Evolutionary conservation across 2,329 filamentous ascomycete species (phyloP).

Genomic region (Diaporthe citriasiana): DNA sequence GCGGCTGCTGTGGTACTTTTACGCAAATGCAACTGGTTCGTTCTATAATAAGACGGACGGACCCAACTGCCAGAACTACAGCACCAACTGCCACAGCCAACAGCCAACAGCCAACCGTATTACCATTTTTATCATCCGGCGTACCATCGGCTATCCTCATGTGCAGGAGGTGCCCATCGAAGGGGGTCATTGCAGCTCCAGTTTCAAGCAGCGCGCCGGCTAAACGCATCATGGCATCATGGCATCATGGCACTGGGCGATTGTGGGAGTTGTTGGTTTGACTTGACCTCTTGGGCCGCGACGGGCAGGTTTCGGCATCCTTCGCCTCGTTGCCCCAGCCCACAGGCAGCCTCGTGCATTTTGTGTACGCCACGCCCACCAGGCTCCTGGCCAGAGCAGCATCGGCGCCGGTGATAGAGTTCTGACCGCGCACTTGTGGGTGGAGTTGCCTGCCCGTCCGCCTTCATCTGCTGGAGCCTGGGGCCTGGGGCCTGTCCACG

Average conservation of each 20-base stretch:
- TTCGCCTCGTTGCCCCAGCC: background rate
- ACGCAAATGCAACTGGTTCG: background rate
- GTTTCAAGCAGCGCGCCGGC: background rate
- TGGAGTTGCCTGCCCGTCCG: background rate
- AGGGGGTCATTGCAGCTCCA: background rate
- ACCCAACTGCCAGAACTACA: constrained; percentile 3
- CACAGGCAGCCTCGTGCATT: background rate
- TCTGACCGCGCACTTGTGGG: background rate
- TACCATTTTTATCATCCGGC: constrained; percentile 9
- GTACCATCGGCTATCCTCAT: constrained; percentile 5
- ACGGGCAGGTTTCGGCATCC: background rate
- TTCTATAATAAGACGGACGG: constrained; percentile 28
- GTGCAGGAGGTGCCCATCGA: background rate
- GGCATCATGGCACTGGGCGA: background rate
- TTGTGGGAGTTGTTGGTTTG: background rate
- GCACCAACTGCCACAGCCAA: background rate
- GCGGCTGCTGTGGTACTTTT: background rate
- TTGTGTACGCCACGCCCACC: background rate
- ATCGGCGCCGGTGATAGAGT: background rate
- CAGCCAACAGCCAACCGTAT: background rate
- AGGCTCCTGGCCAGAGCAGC: background rate
- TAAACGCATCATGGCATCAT: background rate
- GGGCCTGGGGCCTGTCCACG: too few species aligned
- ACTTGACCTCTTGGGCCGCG: background rate
- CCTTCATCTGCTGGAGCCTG: background rate